These are phyloP conservation scores for Beauveria australis DNA, from an alignment of 2,329 filamentous ascomycete genomes.

Conservation along the genomic window DNA sequence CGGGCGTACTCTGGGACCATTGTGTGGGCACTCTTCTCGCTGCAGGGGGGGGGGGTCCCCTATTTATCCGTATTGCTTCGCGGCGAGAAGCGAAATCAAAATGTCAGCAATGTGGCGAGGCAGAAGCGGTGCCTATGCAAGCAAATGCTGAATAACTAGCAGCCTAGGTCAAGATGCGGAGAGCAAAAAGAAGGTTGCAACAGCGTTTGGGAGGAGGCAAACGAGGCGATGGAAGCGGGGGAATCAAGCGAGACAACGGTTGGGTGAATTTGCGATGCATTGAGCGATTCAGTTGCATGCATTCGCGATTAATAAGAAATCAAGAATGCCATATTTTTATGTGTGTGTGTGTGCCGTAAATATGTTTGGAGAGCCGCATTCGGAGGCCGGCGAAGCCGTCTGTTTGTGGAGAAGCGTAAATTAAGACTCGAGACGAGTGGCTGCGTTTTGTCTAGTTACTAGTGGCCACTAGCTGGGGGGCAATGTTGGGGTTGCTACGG, in stretches of 20 bases:
- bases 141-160: too few species aligned
- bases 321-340: neutral
- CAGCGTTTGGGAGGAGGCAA: too few species aligned
- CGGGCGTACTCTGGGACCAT: neutral
- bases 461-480: neutral
- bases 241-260: too few species aligned
- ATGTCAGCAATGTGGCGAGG: too few species aligned
- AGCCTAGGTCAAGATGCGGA: too few species aligned
- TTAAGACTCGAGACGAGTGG: neutral
- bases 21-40: neutral
- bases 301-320: neutral
- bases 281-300: neutral
- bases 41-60: neutral
- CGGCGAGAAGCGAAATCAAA: neutral
- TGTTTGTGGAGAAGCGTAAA: neutral
- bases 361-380: neutral
- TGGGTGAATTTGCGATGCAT: neutral
- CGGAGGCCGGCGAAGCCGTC: constrained; percentile 1
- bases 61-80: neutral
- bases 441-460: neutral
- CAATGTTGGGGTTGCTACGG: too few species aligned
- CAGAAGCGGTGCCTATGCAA: too few species aligned
- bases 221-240: too few species aligned
- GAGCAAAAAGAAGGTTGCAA: too few species aligned
- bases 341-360: neutral